Conservation (phyloP, 2,329 filamentous ascomycete genomes). For the Ophiostoma fasciatum region DNA sequence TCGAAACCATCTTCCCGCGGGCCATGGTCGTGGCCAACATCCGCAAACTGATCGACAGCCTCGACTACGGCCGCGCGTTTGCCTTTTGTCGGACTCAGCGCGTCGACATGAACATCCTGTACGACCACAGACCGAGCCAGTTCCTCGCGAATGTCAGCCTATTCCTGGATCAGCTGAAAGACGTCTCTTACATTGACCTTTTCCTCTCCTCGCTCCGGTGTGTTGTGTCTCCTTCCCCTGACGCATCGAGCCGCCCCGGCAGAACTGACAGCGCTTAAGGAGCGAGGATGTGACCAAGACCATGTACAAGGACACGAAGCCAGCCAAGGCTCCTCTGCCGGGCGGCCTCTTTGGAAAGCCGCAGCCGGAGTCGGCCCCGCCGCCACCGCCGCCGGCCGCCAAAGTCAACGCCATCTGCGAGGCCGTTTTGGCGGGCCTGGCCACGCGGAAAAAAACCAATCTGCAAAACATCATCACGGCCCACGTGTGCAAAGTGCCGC, state of each 20-base stretch:
- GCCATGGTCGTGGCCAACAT: conserved; percentile 89
- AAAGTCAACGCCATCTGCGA: conserved; percentile 89
- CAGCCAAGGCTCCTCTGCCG: conserved; percentile 16
- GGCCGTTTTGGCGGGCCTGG: conserved; percentile 57
- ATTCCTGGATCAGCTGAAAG: conserved; percentile 75
- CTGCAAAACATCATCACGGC: conserved; percentile 90
- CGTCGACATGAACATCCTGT: conserved; percentile 95
- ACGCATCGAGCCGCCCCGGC: too few species aligned
- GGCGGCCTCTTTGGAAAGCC: conserved; percentile 1
- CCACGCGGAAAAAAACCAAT: conserved; percentile 44
- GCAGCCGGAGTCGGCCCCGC: background rate
- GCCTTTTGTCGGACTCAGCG: conserved; percentile 79
- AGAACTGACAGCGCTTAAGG: conserved; percentile 25
- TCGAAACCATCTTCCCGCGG: conserved; percentile 88
- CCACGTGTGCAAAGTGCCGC: conserved; percentile 83
- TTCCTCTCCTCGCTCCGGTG: conserved; percentile 78
- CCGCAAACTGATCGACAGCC: conserved; percentile 60
- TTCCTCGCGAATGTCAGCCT: conserved; percentile 62
- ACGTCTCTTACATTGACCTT: conserved; percentile 70
- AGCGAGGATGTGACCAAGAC: conserved; percentile 88
- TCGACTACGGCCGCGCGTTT: conserved; percentile 75
- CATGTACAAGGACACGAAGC: conserved; percentile 80
- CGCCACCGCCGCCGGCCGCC: conserved; percentile 14
- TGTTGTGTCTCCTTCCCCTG: too few species aligned
- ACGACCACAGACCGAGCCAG: conserved; percentile 78